Evolutionary conservation across 2,329 filamentous ascomycete species (phyloP), one percentile per base, ranked within the genome.

Genomic region (Elsinoe perseae): DNA sequence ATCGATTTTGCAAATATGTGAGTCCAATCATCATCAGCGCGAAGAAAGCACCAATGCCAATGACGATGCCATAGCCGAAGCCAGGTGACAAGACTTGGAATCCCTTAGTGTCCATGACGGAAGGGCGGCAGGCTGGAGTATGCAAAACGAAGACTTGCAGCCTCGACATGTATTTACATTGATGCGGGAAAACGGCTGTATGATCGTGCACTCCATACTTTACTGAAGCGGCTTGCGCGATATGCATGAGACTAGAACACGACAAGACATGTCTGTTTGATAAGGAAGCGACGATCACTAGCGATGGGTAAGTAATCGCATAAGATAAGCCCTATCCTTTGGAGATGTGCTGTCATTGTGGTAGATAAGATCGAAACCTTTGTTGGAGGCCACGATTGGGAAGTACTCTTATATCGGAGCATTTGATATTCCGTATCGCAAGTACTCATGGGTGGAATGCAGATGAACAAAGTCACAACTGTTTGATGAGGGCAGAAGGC

Each of bases 1-100:
- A 85, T 21, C 66, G 63, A 18, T 66, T 69, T 59, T 68, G 64
- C 20, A 67, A 60, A 61, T 62, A 67, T 9, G 65, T 68, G 23
- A 67, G 63, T 12, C 59, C 59, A 2, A 67, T 54, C 65, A 68
- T 68, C 55, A 72, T 66, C 54, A 67, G 64, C 61, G 86, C 84
- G 71, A 91, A 91, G 27, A 80, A 77, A 62, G 85, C 81, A 9
- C 87, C 87, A 21, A 90, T 72, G 18, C 86, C 87, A 32, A 90
- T 75, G 54, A 90, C 81, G 62, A 90, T 83, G 64, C 85, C 86
- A 38, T 52, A 52, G 48, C 48, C 48, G n/a, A 52, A 52, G 20
- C 25, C 48, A 9, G 48, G 48, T 4, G 48, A 21, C 16, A 52
- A 30, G 8, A 52, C 30, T 32, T 52, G 48, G 20, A 52, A 52